Conservation (phyloP, 345 rosid genomes). For the Populus euphratica region DNA sequence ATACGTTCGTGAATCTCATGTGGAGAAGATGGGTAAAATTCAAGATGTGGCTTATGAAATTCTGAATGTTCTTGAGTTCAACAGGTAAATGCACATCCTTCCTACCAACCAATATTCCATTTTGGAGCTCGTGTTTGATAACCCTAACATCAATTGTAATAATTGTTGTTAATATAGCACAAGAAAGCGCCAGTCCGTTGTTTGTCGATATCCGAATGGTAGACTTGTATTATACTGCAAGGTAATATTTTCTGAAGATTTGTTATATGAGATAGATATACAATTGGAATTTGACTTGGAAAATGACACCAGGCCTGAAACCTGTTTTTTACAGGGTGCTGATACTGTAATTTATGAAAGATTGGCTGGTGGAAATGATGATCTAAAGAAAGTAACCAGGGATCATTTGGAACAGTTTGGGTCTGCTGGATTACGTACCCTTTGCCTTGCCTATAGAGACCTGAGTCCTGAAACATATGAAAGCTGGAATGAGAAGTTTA, state of each 20-base stretch:
- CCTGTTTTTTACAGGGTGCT: constrained; percentile 73
- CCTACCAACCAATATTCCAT: constrained; percentile 1
- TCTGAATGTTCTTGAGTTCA: constrained; percentile 94
- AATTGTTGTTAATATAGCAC: constrained; percentile 56
- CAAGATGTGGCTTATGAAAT: constrained; percentile 88
- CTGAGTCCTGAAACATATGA: constrained; percentile 70
- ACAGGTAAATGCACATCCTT: constrained; percentile 55
- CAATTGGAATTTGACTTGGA: constrained; percentile 6
- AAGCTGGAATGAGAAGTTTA: constrained; percentile 96
- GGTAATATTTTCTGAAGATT: constrained; percentile 44
- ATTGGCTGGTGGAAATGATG: constrained; percentile 63
- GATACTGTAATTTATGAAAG: constrained; percentile 94
- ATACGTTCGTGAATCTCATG: constrained; percentile 95
- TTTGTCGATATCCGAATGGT: constrained; percentile 93
- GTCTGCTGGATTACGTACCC: constrained; percentile 95
- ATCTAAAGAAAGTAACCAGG: constrained; percentile 69
- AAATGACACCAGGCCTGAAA: constrained; percentile 34
- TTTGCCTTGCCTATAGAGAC: constrained; percentile 88
- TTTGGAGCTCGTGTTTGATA: constrained; percentile 8
- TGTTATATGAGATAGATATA: constrained; percentile 8
- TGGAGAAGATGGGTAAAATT: constrained; percentile 88
- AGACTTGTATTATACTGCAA: constrained; percentile 95
- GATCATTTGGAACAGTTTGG: constrained; percentile 93
- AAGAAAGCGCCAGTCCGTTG: constrained; percentile 98
- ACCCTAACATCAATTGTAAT: constrained; percentile 5